phyloP scores from a whole-genome alignment of 768 basidiomycete genomes.

The Tricholoma matsutake region DNA sequence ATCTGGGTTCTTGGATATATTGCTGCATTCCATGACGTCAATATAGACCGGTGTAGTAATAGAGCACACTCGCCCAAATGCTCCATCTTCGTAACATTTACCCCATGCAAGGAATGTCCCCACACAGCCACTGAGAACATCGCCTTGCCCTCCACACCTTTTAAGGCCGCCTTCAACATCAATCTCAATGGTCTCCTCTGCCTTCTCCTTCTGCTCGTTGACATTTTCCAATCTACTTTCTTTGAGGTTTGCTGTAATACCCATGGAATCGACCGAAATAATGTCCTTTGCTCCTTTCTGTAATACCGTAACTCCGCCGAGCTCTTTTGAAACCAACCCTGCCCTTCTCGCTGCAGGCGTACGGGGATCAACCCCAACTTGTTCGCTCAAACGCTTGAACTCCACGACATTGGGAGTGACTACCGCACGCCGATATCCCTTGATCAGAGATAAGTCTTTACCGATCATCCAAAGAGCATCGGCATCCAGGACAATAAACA shows the following conservation, averaged over 20 bases:
- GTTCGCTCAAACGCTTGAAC: constrained; percentile 80
- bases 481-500: constrained; percentile 93
- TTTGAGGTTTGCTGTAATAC: constrained; percentile 43
- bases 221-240: constrained; percentile 41
- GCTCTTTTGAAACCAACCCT: constrained; percentile 60
- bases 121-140: constrained; percentile 84
- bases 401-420: constrained; percentile 95
- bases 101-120: constrained; percentile 95
- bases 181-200: constrained; percentile 60
- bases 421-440: constrained; percentile 84
- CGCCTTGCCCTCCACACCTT: constrained; percentile 95
- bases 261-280: constrained; percentile 74
- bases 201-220: constrained; percentile 48
- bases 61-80: constrained; percentile 58
- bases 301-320: constrained; percentile 88
- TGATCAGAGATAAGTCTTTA: constrained; percentile 66
- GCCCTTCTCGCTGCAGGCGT: constrained; percentile 58
- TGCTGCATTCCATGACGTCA: background rate
- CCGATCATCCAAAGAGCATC: constrained; percentile 87
- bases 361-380: constrained; percentile 58
- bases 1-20: background rate
- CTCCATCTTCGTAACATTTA: constrained; percentile 85
- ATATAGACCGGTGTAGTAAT: background rate
- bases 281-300: constrained; percentile 86
- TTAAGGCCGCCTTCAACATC: constrained; percentile 80